These are phyloP conservation scores for Kodamaea fungicola DNA, from an alignment of 1,139 yeast species.

Conservation along the genomic window DNA sequence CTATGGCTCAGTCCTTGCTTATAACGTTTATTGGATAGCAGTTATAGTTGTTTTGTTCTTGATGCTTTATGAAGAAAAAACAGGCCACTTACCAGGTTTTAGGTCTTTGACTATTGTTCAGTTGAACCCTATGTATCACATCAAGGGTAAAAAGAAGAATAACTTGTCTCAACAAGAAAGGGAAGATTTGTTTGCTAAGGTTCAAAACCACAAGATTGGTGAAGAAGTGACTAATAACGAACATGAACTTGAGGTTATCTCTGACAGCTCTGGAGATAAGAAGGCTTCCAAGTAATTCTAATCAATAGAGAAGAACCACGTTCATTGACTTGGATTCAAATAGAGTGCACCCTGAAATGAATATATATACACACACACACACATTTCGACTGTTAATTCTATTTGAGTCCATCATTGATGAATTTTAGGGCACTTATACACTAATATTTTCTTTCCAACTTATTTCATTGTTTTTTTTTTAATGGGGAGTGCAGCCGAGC, in stretches of 20 bases:
- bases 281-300: slow-evolving; percentile 1
- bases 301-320: no score
- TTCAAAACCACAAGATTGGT: slow-evolving; percentile 23
- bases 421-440: no score
- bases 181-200: slow-evolving; percentile 49
- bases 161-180: slow-evolving; percentile 54
- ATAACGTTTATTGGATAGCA: slow-evolving; percentile 78
- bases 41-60: slow-evolving; percentile 52
- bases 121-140: slow-evolving; percentile 69
- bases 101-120: slow-evolving; percentile 50
- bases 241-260: slow-evolving; percentile 2
- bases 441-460: no score
- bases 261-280: slow-evolving; percentile 6
- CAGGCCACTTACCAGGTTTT: slow-evolving; percentile 58
- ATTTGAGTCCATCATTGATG: no score
- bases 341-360: background rate
- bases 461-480: background rate
- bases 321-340: no score
- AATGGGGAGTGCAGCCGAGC: background rate
- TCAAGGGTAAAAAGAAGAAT: slow-evolving; percentile 63
- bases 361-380: slow-evolving; percentile 2
- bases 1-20: slow-evolving; percentile 78
- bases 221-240: slow-evolving; percentile 22
- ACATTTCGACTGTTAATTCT: background rate
- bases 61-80: slow-evolving; percentile 71